Percentiles rank a stretch among this genome's conserved stretches.
phyloP scores from a whole-genome alignment of 2,329 filamentous ascomycete species.

The Stylonectria norvegica region DNA sequence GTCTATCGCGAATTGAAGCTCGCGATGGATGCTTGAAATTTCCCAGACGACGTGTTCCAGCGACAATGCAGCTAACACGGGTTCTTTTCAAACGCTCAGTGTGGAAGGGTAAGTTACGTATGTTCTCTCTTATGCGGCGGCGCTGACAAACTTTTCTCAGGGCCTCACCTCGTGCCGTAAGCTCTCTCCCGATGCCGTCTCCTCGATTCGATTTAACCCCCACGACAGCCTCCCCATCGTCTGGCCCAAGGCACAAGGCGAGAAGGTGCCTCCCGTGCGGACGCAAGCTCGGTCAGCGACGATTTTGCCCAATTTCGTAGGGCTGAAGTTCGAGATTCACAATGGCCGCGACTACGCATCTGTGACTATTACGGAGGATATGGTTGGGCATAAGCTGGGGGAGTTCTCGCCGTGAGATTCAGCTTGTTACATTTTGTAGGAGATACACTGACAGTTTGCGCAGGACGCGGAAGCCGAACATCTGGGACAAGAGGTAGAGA shows the following conservation, averaged over 20 bases:
- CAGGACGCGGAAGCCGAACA: conserved; percentile 57
- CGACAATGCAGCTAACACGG: conserved; percentile 65
- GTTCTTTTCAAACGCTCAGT: conserved; percentile 71
- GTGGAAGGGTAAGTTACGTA: conserved; percentile 69
- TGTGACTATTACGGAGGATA: conserved; percentile 83
- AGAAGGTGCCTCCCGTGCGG: conserved; percentile 68
- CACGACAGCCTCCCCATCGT: conserved; percentile 59
- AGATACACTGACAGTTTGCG: conserved; percentile 4
- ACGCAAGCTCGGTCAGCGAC: conserved; percentile 86
- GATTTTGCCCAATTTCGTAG: conserved; percentile 89
- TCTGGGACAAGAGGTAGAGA: conserved; percentile 44
- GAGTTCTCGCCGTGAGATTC: conserved; percentile 80
- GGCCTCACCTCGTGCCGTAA: conserved; percentile 54
- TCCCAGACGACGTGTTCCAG: conserved; percentile 23
- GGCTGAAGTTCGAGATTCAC: conserved; percentile 83
- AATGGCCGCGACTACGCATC: conserved; percentile 87
- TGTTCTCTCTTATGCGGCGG: neutral
- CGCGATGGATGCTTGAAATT: conserved; percentile 20
- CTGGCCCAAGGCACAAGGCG: conserved; percentile 54
- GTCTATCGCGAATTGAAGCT: conserved; percentile 17
- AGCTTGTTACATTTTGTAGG: neutral
- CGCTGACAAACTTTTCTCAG: conserved; percentile 32
- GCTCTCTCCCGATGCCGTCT: conserved; percentile 19
- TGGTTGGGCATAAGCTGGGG: conserved; percentile 93
- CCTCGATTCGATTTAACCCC: conserved; percentile 24